A percentile compares a stretch with the other conserved stretches of the same genome.
phyloP scores from a whole-genome alignment of 2,329 filamentous ascomycete genomes.

The Delphinella strobiligena region DNA sequence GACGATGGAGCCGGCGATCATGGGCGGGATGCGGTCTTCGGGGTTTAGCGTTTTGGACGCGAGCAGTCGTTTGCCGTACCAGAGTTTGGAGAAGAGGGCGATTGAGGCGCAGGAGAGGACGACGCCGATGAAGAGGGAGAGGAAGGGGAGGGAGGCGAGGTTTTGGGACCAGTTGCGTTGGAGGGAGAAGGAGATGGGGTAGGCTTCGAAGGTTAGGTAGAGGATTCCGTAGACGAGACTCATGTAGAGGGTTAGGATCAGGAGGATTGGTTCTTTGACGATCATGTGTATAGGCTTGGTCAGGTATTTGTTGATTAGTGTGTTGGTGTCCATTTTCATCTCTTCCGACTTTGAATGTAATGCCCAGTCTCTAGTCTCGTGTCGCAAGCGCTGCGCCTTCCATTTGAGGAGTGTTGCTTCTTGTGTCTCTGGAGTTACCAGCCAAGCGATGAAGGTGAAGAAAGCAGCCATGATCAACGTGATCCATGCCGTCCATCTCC shows the following conservation, averaged over 20 bases:
- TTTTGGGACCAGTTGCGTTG: conserved; percentile 28
- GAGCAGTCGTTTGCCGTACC: conserved; percentile 20
- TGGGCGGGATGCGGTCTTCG: conserved; percentile 30
- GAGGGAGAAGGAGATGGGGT: conserved; percentile 30
- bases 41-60: conserved; percentile 24
- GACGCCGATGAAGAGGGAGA: conserved; percentile 26
- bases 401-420: conserved; percentile 33
- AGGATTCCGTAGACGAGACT: conserved; percentile 26
- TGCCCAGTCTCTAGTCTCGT: conserved; percentile 36
- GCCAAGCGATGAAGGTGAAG: conserved; percentile 28
- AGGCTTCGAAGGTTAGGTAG: conserved; percentile 34
- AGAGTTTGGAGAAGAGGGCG: conserved; percentile 20
- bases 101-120: conserved; percentile 18
- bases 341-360: conserved; percentile 25
- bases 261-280: conserved; percentile 13
- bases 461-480: conserved; percentile 25
- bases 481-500: conserved; percentile 18
- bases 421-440: conserved; percentile 41
- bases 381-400: conserved; percentile 34
- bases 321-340: conserved; percentile 1
- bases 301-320: conserved; percentile 7
- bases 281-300: conserved; percentile 13
- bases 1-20: conserved; percentile 38
- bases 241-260: conserved; percentile 17
- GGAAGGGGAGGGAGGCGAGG: conserved; percentile 27